Evolutionary conservation across 208 protist genomes (phyloP), one percentile per base, ranked within the genome.

Genomic region (Leishmania amazonensis): DNA sequence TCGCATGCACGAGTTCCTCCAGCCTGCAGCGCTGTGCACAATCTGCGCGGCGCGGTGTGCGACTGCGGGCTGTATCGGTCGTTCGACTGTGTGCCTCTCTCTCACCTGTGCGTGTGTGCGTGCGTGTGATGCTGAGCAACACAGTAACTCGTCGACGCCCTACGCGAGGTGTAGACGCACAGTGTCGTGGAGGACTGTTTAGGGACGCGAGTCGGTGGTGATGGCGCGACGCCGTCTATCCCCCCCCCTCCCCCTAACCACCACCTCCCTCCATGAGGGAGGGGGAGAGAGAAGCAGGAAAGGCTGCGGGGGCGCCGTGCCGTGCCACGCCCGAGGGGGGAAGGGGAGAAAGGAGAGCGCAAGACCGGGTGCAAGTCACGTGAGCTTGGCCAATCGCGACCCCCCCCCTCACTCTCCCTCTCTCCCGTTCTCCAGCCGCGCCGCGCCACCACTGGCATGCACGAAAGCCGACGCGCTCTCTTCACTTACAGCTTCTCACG

Each of bases 401-500:
- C 51, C 4, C 2, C 7, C 40, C 19, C 24, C 67, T 35, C 38
- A 35, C 31, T 35, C 31, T 35, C 31, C 31, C 31, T 35, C 31
- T 35, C 31, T 35, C 31, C 31, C 31, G 31, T 35, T 72, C 67
- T 72, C 19, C 40, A n/a, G 40, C 67, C 21, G 31, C 58, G 0
- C 17, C 19, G 28, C 9, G 15, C 17, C 42, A 24, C 11, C 28
- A 35, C 3, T 49, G 40, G 7, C 24, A 35, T 31, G 40, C 3
- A 35, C 85, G 13, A 67, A 35, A 35, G 31, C 13, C n/a, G 2
- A 15, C 2, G 57, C 24, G 60, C 0, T 31, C 21, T 5, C 5
- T 40, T 13, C n/a, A 1, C 38, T 71, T 89, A 94, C 81, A 96
- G 58, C 74, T 88, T 90, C 78, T 87, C 84, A 51, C 72, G 75